Conservation (phyloP, 2,329 filamentous ascomycete species). For the Penicillium sumatraense region DNA sequence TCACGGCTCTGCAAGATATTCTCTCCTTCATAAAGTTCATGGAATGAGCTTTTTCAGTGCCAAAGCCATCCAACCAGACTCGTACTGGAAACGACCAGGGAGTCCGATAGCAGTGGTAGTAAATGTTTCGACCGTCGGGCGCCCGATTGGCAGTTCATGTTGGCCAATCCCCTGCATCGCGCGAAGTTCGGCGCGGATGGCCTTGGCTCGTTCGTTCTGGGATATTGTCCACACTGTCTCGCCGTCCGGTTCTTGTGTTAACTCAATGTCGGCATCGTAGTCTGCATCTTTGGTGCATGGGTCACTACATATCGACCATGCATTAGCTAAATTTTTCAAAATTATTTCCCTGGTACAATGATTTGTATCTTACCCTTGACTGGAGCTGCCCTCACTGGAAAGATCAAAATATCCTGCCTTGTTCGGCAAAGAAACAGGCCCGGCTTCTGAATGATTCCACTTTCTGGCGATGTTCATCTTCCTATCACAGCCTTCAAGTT, state of each 20-base stretch:
- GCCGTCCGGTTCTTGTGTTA: not conserved
- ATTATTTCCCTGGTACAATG: not conserved
- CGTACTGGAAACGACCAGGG: not conserved
- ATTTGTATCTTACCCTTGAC: not conserved
- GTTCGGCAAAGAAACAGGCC: not conserved
- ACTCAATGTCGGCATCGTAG: not conserved
- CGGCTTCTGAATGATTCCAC: not conserved
- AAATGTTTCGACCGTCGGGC: not conserved
- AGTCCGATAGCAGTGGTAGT: not conserved
- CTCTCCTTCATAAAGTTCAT: not conserved
- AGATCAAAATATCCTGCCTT: not conserved
- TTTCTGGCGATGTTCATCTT: not conserved
- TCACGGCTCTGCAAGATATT: not conserved
- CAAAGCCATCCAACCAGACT: not conserved
- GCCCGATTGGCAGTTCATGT: not conserved
- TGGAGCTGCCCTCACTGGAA: not conserved
- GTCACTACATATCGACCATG: not conserved
- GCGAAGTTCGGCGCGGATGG: not conserved
- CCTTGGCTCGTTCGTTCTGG: not conserved
- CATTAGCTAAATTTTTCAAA: not conserved
- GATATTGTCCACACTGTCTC: no score
- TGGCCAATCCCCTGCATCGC: conserved; percentile 4
- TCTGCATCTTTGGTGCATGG: not conserved
- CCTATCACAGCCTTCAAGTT: not conserved
- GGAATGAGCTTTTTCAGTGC: not conserved